Conservation (phyloP, 441 rosid genomes). For the Aquilaria agallochum region DNA sequence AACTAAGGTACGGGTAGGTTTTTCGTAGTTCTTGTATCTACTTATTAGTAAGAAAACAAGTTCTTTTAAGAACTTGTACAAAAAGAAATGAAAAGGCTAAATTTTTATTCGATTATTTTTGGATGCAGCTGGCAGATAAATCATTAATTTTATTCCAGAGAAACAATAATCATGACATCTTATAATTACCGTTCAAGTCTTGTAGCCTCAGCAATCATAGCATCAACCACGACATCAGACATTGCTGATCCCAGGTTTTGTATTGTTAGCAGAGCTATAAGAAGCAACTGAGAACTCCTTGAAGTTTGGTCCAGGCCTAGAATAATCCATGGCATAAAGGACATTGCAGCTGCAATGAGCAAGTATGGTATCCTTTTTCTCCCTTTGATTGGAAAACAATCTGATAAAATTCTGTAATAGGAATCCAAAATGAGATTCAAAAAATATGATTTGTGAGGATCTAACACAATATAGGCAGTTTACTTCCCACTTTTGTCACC, state of each 20-base stretch:
- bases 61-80: too few relatives aligned
- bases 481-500: not conserved
- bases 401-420: constrained; percentile 69
- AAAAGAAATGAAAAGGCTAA: not conserved
- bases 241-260: constrained; percentile 94
- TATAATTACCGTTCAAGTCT: constrained; percentile 57
- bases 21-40: too few relatives aligned
- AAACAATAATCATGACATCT: not conserved
- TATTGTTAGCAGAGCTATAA: constrained; percentile 61
- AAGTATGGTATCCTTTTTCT: constrained; percentile 88
- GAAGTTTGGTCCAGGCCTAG: constrained; percentile 49
- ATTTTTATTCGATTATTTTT: not conserved
- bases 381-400: constrained; percentile 84
- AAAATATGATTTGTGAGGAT: not conserved
- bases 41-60: too few relatives aligned
- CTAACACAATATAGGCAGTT: constrained; percentile 7
- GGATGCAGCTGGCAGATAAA: not conserved
- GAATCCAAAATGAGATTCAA: constrained; percentile 6
- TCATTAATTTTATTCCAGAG: constrained; percentile 1
- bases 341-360: constrained; percentile 63
- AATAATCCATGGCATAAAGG: constrained; percentile 86
- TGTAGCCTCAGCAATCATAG: constrained; percentile 98
- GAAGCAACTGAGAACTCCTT: constrained; percentile 60
- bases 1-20: too few relatives aligned
- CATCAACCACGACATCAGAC: constrained; percentile 96